These are phyloP conservation scores for Medicago ruthenica DNA, from an alignment of 306 rosid species.

Conservation along the genomic window DNA sequence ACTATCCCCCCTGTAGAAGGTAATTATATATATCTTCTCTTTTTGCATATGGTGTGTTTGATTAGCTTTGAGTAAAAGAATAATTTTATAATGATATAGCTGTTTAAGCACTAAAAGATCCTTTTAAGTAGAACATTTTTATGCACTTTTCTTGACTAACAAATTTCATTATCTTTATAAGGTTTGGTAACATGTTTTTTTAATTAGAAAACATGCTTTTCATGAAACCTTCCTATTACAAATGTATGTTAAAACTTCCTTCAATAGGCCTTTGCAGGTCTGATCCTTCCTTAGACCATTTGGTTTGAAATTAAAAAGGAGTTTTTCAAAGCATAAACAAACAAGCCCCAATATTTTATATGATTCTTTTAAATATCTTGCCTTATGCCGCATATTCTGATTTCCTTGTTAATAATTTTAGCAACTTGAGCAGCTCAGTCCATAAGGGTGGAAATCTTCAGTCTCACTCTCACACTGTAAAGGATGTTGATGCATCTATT, in stretches of 20 bases:
- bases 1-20: slow-evolving; percentile 44
- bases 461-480: slow-evolving; percentile 45
- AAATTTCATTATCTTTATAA: no score
- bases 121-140: neutral
- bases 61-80: neutral
- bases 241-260: slow-evolving; percentile 7
- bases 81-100: neutral
- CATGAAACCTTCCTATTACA: neutral
- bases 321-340: slow-evolving; percentile 16
- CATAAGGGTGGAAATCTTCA: slow-evolving; percentile 52
- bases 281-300: neutral
- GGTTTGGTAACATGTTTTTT: neutral
- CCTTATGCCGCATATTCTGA: slow-evolving; percentile 2
- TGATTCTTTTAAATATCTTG: slow-evolving; percentile 21
- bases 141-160: no score
- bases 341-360: neutral
- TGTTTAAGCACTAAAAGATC: neutral
- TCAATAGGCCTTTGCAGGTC: neutral
- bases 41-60: neutral
- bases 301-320: slow-evolving; percentile 9
- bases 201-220: slow-evolving; percentile 11
- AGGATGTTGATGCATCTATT: slow-evolving; percentile 61
- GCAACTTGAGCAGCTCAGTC: slow-evolving; percentile 55
- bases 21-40: slow-evolving; percentile 20
- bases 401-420: slow-evolving; percentile 10